Percentiles rank a stretch among this genome's conserved stretches.
These are phyloP conservation scores for Myxozyma udenii DNA, from an alignment of 805 yeast species.

Conservation along the genomic window DNA sequence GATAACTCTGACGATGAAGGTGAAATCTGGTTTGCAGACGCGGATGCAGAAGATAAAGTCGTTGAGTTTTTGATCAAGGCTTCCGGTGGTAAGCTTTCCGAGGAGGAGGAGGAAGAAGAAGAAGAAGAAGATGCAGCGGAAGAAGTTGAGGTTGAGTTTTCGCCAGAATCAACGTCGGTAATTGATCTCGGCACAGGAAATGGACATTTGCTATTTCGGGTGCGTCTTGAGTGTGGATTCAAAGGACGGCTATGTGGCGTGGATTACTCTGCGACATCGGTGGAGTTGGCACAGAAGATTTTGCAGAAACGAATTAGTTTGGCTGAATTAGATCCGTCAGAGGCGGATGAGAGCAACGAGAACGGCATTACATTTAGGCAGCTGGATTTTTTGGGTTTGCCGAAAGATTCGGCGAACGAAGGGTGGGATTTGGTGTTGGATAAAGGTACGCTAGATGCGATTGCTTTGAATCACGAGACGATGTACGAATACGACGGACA, in stretches of 20 bases:
- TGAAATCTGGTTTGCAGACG: conserved; percentile 94
- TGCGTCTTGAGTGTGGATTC: conserved; percentile 60
- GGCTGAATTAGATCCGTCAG: conserved; percentile 32
- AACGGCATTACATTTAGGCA: conserved; percentile 50
- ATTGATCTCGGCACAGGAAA: conserved; percentile 82
- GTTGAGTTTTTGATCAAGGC: conserved; percentile 63
- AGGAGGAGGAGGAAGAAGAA: conserved; percentile 44
- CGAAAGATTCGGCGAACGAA: conserved; percentile 39
- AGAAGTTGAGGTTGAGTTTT: conserved; percentile 14
- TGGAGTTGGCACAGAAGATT: conserved; percentile 65
- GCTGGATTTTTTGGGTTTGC: conserved; percentile 62
- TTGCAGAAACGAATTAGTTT: conserved; percentile 42
- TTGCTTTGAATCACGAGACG: conserved; percentile 67
- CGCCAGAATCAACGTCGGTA: conserved; percentile 4
- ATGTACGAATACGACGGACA: conserved; percentile 40
- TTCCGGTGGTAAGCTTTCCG: conserved; percentile 37
- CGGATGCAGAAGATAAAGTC: conserved; percentile 86
- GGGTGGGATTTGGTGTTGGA: conserved; percentile 76
- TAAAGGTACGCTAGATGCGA: conserved; percentile 96
- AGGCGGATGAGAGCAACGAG: conserved; percentile 28
- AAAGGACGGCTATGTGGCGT: conserved; percentile 61
- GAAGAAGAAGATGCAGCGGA: conserved; percentile 25
- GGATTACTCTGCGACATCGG: conserved; percentile 82
- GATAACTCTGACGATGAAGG: conserved; percentile 83
- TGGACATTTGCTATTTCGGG: conserved; percentile 78